Conservation (phyloP, 139 green algal genomes). For the Tetraselmis striata region DNA sequence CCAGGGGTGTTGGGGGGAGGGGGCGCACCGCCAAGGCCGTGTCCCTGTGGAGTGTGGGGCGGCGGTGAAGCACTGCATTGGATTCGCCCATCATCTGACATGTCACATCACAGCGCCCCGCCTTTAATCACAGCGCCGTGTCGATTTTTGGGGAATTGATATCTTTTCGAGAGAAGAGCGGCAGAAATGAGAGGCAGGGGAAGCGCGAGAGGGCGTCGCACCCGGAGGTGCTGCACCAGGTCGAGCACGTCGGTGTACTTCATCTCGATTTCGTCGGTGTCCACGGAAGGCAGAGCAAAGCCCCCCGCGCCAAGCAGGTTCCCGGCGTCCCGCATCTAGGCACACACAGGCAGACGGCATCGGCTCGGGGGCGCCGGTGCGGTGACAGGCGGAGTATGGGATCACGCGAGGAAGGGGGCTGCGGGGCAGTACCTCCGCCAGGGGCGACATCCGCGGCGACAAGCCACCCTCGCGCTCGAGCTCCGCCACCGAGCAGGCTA, state of each 20-base stretch:
- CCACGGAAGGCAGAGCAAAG: constrained; percentile 63
- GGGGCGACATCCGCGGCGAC: constrained; percentile 60
- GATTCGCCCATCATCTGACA: constrained; percentile 61
- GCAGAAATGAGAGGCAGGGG: too few species aligned
- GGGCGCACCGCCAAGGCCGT: constrained; percentile 39
- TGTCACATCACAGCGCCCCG: too few species aligned
- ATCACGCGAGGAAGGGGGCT: too few species aligned
- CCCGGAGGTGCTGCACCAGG: constrained; percentile 57
- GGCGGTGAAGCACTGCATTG: constrained; percentile 45
- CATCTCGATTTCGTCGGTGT: constrained; percentile 68
- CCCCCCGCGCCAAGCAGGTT: constrained; percentile 63
- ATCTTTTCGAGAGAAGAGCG: too few species aligned
- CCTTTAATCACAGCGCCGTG: too few species aligned
- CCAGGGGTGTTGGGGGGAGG: neutral
- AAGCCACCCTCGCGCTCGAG: constrained; percentile 73
- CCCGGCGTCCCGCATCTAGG: constrained; percentile 66
- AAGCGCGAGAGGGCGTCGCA: too few species aligned
- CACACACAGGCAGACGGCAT: neutral
- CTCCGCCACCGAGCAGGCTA: constrained; percentile 67
- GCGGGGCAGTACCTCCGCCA: constrained; percentile 53
- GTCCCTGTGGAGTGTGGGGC: constrained; percentile 37
- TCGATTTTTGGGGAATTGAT: too few species aligned
- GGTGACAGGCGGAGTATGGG: constrained; percentile 4
- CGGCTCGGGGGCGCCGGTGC: neutral
- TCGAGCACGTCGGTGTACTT: constrained; percentile 41